Base-by-base conservation (phyloP, 257 asterid genomes). In the Solanum acaule region DNA sequence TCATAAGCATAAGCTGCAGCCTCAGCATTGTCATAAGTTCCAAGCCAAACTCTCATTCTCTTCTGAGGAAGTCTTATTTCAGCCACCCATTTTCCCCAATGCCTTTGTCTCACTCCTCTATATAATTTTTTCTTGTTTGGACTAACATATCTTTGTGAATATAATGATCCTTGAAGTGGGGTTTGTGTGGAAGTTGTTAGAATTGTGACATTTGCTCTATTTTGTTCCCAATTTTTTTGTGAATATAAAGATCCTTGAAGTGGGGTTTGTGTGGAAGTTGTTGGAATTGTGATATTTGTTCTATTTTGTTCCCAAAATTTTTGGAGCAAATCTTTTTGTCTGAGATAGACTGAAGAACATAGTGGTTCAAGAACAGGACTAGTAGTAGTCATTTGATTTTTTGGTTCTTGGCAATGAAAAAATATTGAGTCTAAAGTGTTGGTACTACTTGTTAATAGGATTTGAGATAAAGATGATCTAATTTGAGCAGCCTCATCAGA, bases 71-170 rank as follows among this genome's bases (percentile, higher is more conserved):
- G 95, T 33, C 99, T 89, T 25, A 96, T 97, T 70, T 97, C 99
- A 6, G 99, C 99, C n/a, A 97, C 99, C 99, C 99, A 97, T 72
- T 94, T 97, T 5, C 99, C 98, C 99, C 99, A 97, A 71, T 97
- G 98, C 91, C 99, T 91, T 91, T 97, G 99, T 88, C 99, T 89
- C n/a, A 97, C 99, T 1, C 99, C 99, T 73, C 99, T 89, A 90
- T 97, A 97, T 0, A 95, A 92, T 89, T 96, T 96, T 40, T 94
- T 94, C 97, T 94, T 96, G 87, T 84, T 84, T 34, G 95, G 91
- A 90, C 90, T 86, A 75, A 89, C 86, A 76, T 89, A 89, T 11
- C 91, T 92, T 31, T 56, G 91, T n/a, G 84, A 23, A n/a, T 68
- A 88, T 25, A 86, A 76, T 68, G 89, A 89, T 25, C 82, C 86